Evolutionary conservation across 805 yeast genomes (phyloP).

Genomic region (Zygotorulaspora florentina): DNA sequence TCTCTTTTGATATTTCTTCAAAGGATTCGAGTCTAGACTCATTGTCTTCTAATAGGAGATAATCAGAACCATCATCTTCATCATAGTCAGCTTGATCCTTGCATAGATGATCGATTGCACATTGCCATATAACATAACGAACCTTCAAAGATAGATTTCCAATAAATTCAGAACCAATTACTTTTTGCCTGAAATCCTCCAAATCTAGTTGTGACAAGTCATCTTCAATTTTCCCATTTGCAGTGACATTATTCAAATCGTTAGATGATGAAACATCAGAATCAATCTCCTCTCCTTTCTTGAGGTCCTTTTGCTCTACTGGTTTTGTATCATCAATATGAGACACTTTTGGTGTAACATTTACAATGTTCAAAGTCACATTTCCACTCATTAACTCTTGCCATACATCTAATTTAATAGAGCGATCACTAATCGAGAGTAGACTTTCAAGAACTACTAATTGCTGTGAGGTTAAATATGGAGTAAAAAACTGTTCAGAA

Average conservation of each 20-base stretch:
- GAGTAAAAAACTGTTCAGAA: slow-evolving; percentile 40
- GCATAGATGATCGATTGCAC: slow-evolving; percentile 37
- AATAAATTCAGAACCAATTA: slow-evolving; percentile 44
- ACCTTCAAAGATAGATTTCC: slow-evolving; percentile 59
- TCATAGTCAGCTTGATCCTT: slow-evolving; percentile 30
- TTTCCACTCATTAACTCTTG: slow-evolving; percentile 40
- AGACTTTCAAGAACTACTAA: slow-evolving; percentile 46
- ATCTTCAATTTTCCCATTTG: slow-evolving; percentile 20
- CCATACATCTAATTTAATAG: slow-evolving; percentile 39
- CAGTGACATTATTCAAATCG: slow-evolving; percentile 2
- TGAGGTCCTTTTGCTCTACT: background rate
- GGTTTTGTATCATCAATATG: background rate
- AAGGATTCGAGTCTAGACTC: background rate
- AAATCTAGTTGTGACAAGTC: slow-evolving; percentile 41
- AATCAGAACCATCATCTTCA: slow-evolving; percentile 11
- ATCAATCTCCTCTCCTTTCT: slow-evolving; percentile 2
- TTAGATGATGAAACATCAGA: slow-evolving; percentile 1
- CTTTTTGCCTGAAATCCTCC: slow-evolving; percentile 37
- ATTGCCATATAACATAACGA: slow-evolving; percentile 68
- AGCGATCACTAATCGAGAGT: slow-evolving; percentile 34
- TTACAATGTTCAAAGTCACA: slow-evolving; percentile 28
- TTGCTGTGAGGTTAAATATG: slow-evolving; percentile 54
- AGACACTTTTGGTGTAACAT: slow-evolving; percentile 13
- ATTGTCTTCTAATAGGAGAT: slow-evolving; percentile 16
- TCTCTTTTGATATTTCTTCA: slow-evolving; percentile 1